Percentiles rank a stretch among this genome's conserved stretches.
These are phyloP conservation scores for Breynia disticha DNA, from an alignment of 441 rosid species.

Conservation along the genomic window DNA sequence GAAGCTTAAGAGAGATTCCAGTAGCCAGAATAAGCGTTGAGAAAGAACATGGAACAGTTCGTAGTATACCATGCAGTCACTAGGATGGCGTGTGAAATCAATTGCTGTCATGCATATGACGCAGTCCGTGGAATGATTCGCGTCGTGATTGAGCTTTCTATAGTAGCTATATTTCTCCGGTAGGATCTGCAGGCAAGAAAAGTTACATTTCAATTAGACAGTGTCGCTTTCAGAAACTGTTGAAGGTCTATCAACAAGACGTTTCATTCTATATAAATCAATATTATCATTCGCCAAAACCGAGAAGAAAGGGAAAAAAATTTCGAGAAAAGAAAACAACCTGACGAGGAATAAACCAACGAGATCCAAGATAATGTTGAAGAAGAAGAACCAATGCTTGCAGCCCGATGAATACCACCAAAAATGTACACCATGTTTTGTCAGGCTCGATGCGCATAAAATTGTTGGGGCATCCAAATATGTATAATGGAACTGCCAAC, in stretches of 20 bases:
- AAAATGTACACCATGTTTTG: constrained; percentile 65
- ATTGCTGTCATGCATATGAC: constrained; percentile 95
- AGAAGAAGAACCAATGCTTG: constrained; percentile 87
- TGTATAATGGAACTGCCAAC: constrained; percentile 69
- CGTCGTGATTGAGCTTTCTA: constrained; percentile 49
- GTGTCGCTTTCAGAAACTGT: no score
- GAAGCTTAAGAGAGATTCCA: not conserved
- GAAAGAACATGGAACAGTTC: constrained; percentile 1
- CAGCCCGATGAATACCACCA: constrained; percentile 55
- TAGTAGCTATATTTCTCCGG: constrained; percentile 93
- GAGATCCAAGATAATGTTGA: constrained; percentile 91
- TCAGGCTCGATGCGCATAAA: constrained; percentile 90
- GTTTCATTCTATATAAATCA: not conserved
- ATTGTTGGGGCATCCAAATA: constrained; percentile 91
- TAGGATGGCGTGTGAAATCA: constrained; percentile 54
- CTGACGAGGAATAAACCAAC: constrained; percentile 96
- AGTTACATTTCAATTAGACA: constrained; percentile 13
- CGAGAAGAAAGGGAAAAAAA: constrained; percentile 1
- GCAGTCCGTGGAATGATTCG: constrained; percentile 56
- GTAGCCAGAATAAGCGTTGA: not conserved
- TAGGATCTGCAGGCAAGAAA: constrained; percentile 48
- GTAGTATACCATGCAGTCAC: constrained; percentile 69
- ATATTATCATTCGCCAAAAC: constrained; percentile 4
- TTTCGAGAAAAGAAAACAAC: constrained; percentile 21
- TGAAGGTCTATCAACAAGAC: no score